phyloP scores from a whole-genome alignment of 1,284 basidiomycete genomes.

The Agaricales sp. region DNA sequence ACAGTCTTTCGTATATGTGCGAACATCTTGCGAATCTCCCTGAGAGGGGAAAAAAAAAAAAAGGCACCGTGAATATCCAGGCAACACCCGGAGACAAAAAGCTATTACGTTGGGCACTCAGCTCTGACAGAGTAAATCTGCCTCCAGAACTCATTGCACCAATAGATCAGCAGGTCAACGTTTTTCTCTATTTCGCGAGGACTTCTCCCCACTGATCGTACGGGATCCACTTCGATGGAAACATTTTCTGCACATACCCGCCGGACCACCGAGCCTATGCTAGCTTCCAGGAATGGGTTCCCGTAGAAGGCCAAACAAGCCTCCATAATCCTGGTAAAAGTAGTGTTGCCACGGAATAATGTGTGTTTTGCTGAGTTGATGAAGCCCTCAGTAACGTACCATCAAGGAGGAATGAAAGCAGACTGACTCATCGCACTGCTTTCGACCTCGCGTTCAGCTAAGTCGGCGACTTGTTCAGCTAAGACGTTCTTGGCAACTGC shows the following conservation, averaged over 20 bases:
- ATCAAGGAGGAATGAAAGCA: constrained; percentile 2
- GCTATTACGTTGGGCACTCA: constrained; percentile 67
- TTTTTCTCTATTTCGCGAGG: constrained; percentile 54
- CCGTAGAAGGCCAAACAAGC: constrained; percentile 70
- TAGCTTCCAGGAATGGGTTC: constrained; percentile 63
- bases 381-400: constrained; percentile 4
- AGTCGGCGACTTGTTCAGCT: constrained; percentile 55
- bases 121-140: constrained; percentile 63
- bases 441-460: constrained; percentile 59
- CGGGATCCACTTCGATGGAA: constrained; percentile 69
- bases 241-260: constrained; percentile 61
- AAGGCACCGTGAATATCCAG: constrained; percentile 11
- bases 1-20: constrained; percentile 63
- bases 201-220: constrained; percentile 42
- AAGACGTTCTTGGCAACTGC: constrained; percentile 54
- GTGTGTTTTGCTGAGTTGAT: constrained; percentile 45
- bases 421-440: constrained; percentile 47
- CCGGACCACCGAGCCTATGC: constrained; percentile 59
- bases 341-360: constrained; percentile 71
- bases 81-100: constrained; percentile 1
- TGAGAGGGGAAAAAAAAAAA: constrained; percentile 22
- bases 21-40: constrained; percentile 69
- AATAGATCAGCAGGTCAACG: constrained; percentile 60
- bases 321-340: constrained; percentile 74
- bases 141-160: constrained; percentile 72